Evolutionary conservation across 2,329 filamentous ascomycete species (phyloP).

Genomic region (Paecilomyces dactylethromorphus): DNA sequence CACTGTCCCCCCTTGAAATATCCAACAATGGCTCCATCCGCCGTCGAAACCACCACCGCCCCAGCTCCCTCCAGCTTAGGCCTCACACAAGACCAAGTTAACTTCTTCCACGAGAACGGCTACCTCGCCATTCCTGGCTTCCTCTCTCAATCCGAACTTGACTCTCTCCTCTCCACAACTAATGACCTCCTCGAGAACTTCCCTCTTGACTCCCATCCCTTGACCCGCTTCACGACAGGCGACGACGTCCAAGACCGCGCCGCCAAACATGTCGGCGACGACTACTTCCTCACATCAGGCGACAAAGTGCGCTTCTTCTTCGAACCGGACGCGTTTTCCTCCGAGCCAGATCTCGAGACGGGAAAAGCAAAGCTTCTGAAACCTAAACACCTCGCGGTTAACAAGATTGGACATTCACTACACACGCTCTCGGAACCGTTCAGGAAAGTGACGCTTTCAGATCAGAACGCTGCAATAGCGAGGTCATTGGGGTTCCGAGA

Average conservation of each 20-base stretch:
- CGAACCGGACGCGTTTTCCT: slow-evolving; percentile 78
- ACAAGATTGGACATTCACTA: slow-evolving; percentile 78
- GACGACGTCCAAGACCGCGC: slow-evolving; percentile 50
- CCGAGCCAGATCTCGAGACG: slow-evolving; percentile 32
- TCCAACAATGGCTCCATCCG: slow-evolving; percentile 1
- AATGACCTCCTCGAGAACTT: slow-evolving; percentile 67
- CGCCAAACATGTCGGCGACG: slow-evolving; percentile 73
- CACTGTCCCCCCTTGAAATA: neutral
- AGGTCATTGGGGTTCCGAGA: slow-evolving; percentile 65
- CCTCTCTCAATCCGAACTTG: slow-evolving; percentile 59
- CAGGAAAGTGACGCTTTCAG: slow-evolving; percentile 41
- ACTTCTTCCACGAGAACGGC: slow-evolving; percentile 71
- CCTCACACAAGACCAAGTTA: slow-evolving; percentile 65
- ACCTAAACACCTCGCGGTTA: slow-evolving; percentile 78
- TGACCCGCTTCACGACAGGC: slow-evolving; percentile 90
- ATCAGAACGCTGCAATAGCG: slow-evolving; percentile 58
- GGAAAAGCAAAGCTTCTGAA: slow-evolving; percentile 58
- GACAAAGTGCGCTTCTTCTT: slow-evolving; percentile 97
- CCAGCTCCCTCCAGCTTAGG: slow-evolving; percentile 29
- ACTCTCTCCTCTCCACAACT: slow-evolving; percentile 67
- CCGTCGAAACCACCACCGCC: neutral
- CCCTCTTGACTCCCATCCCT: slow-evolving; percentile 73
- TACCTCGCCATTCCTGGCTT: slow-evolving; percentile 82
- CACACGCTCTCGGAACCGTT: slow-evolving; percentile 65
- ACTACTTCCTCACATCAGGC: slow-evolving; percentile 84